Base-by-base conservation (phyloP, 176 grass and related monocot genomes). In the Pontederia crassipes region DNA sequence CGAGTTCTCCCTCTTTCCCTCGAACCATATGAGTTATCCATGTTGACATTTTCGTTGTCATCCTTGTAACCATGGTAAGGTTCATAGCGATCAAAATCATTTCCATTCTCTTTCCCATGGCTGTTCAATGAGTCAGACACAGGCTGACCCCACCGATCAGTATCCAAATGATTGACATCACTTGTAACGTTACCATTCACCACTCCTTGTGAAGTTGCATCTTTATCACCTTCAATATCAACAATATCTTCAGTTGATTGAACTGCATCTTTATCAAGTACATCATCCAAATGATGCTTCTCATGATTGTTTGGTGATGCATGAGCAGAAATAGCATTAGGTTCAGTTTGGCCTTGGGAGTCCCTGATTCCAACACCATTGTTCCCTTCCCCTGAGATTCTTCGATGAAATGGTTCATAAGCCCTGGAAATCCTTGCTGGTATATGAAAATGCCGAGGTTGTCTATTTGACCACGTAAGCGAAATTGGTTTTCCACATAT, bases 51-150 rank as follows among this genome's bases (percentile, higher is more conserved):
- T 82, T 66, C 64, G 17, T 12, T 73, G 47, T 70, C 54, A 24
- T 87, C 68, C 60, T 71, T 77, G 60, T 67, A 81, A 18, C 83
- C 84, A 87, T 73, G 79, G 14, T 87, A 82, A 65, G 84, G 84
- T 75, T 87, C 79, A 73, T 79, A 82, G 17, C 10, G 8, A 58
- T 79, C 68, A 76, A 76, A 79, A 51, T 75, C 75, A 72, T 68
- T 62, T 47, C 51, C 62, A 59, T 64, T 68, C 55, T 45, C 40
- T 2, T 55, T 29, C 74, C 52, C 32, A 28, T 14, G 12, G 32
- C 32, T 3, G 12, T 45, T 12, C 13, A 50, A 58, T 65, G 61
- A 78, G 17, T 15, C 74, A 62, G 74, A 75, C 48, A 65, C 74
- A 75, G 62, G 65, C 52, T 76, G 77, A 49, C 14, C 35, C 79